Conservation (phyloP, 176 grass and related monocot species). For the Phragmites australis region DNA sequence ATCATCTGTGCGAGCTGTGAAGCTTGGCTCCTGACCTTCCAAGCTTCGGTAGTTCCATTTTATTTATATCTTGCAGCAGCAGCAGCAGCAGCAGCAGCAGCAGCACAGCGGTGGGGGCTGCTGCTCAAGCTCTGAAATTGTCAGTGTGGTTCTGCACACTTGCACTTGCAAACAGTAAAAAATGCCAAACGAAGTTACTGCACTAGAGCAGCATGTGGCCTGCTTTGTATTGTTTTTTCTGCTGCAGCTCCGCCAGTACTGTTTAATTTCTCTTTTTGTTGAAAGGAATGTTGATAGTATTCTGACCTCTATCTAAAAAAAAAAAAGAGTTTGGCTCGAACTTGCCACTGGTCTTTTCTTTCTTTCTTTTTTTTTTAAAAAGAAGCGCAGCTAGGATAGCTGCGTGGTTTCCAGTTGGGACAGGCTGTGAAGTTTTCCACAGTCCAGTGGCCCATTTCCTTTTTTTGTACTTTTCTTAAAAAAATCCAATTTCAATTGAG, state of each 20-base stretch:
- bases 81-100: neutral
- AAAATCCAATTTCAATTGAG: neutral
- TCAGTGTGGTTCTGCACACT: conserved; percentile 7
- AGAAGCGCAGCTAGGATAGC: neutral
- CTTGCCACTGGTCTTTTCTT: neutral
- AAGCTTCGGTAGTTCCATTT: neutral
- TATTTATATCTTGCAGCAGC: conserved; percentile 28
- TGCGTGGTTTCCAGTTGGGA: neutral
- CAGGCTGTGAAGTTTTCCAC: conserved; percentile 5
- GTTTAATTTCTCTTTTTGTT: neutral
- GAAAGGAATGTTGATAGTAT: no score
- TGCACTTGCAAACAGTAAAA: conserved; percentile 33
- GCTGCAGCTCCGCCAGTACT: neutral
- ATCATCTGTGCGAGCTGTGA: neutral
- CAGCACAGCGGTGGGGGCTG: conserved; percentile 2
- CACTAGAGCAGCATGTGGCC: neutral
- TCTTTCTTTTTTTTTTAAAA: neutral
- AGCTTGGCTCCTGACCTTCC: neutral
- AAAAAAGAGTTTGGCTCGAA: no score
- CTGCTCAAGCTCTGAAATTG: conserved; percentile 19
- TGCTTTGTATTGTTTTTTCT: neutral
- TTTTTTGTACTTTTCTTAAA: no score
- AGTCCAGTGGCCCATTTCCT: neutral
- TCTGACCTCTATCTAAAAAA: no score
- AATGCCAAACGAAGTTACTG: conserved; percentile 19